Percentiles rank a stretch among this genome's conserved stretches.
Evolutionary conservation across 306 rosid genomes (phyloP).

Genomic region (Quercus wislizeni): DNA sequence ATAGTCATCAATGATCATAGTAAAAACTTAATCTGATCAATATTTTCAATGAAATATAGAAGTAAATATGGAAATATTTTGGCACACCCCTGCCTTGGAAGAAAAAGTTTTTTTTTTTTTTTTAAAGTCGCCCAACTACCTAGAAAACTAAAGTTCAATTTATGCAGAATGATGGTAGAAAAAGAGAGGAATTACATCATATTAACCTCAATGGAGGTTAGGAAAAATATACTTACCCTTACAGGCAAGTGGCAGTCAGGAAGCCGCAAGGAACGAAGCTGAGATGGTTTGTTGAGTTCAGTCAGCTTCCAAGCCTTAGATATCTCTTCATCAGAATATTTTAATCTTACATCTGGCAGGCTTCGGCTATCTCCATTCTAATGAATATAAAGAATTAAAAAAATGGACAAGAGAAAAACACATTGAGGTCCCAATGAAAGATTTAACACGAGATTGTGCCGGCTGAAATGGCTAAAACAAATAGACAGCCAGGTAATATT

Average conservation of each 20-base stretch:
- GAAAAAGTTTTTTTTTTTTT: background rate
- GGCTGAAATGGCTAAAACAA: conserved; percentile 86
- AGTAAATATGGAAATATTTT: background rate
- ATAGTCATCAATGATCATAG: background rate
- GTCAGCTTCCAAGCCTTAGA: conserved; percentile 86
- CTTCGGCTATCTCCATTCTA: conserved; percentile 80
- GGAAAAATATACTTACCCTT: conserved; percentile 52
- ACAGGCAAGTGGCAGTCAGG: conserved; percentile 71
- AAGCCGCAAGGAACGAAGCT: conserved; percentile 80
- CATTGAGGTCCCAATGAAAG: background rate
- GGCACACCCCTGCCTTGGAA: background rate
- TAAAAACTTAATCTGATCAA: background rate
- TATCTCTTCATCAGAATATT: conserved; percentile 83
- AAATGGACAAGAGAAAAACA: too few relatives aligned
- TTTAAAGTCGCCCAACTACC: background rate
- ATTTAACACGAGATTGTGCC: conserved; percentile 34
- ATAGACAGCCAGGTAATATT: conserved; percentile 29
- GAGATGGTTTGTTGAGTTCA: conserved; percentile 73
- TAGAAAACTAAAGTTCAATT: background rate
- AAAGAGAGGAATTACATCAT: background rate
- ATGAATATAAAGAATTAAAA: conserved; percentile 16
- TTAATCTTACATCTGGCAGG: conserved; percentile 72
- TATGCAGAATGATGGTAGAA: background rate
- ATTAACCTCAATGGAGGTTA: background rate
- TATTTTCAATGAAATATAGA: background rate